Conservation (phyloP, 495 filamentous ascomycete species). For the Hypoxylon trugodes region DNA sequence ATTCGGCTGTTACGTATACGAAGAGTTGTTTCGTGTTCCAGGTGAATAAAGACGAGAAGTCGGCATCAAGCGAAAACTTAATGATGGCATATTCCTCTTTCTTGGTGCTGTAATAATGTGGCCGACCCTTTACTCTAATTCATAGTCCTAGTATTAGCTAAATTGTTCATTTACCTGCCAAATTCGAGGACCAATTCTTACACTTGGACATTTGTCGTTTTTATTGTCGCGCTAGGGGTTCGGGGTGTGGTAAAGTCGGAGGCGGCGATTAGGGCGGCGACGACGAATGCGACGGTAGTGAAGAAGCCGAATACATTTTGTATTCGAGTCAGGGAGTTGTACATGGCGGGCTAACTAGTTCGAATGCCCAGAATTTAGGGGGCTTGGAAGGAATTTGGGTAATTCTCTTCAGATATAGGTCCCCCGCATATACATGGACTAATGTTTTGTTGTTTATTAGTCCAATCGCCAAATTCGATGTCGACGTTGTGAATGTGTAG, state of each 20-base stretch:
- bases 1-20: conserved; percentile 89
- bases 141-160: conserved; percentile 1
- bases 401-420: neutral
- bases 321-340: conserved; percentile 80
- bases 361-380: conserved; percentile 3
- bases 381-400: neutral
- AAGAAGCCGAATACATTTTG: conserved; percentile 98
- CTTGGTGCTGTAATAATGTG: conserved; percentile 91
- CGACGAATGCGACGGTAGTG: conserved; percentile 87
- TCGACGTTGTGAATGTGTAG: neutral
- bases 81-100: conserved; percentile 95
- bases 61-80: conserved; percentile 86
- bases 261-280: conserved; percentile 79
- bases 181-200: conserved; percentile 58
- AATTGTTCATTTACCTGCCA: neutral
- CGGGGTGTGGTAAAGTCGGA: conserved; percentile 79
- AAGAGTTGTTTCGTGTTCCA: conserved; percentile 99
- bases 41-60: conserved; percentile 91
- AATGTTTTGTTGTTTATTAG: neutral
- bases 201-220: conserved; percentile 85
- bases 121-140: conserved; percentile 82
- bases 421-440: neutral
- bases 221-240: conserved; percentile 68
- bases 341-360: conserved; percentile 71
- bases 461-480: conserved; percentile 4